These are phyloP conservation scores for Pseudozyma thailandica DNA, from an alignment of 1,284 basidiomycete species.

Conservation along the genomic window DNA sequence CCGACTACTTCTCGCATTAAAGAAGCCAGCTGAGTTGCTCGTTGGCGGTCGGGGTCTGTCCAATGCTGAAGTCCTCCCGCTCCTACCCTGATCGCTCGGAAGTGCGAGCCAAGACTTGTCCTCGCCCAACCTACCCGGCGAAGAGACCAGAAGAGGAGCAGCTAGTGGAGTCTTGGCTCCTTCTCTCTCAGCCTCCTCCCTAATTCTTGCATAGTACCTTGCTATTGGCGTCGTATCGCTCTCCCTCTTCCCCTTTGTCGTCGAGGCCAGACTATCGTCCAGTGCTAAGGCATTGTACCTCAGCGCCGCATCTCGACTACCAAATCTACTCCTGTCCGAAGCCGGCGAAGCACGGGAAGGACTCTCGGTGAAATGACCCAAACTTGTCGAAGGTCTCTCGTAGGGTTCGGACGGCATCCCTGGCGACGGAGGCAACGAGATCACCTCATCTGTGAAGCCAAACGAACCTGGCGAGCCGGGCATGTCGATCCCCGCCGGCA, in stretches of 20 bases:
- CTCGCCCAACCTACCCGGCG: conserved; percentile 9
- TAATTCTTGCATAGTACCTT: too few species aligned
- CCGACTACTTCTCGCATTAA: too few species aligned
- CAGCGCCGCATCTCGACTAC: conserved; percentile 9
- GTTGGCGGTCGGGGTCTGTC: conserved; percentile 49
- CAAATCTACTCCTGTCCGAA: neutral
- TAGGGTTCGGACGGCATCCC: conserved; percentile 6
- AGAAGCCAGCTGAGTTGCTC: conserved; percentile 26
- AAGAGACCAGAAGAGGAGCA: neutral
- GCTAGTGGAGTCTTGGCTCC: conserved; percentile 1
- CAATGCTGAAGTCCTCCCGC: conserved; percentile 21
- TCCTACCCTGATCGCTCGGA: neutral
- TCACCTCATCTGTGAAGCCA: neutral
- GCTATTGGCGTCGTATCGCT: too few species aligned
- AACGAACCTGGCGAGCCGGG: neutral
- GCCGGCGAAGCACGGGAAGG: neutral
- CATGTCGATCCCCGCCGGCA: too few species aligned
- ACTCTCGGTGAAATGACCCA: conserved; percentile 29
- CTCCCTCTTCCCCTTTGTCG: neutral
- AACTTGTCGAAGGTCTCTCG: conserved; percentile 35
- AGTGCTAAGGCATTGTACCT: conserved; percentile 19
- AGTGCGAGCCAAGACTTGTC: conserved; percentile 3
- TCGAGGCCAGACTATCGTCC: conserved; percentile 8
- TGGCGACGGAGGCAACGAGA: neutral
- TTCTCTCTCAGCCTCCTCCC: too few species aligned